phyloP scores from a whole-genome alignment of 2,329 filamentous ascomycete genomes.

The Berkeleyomyces rouxiae region DNA sequence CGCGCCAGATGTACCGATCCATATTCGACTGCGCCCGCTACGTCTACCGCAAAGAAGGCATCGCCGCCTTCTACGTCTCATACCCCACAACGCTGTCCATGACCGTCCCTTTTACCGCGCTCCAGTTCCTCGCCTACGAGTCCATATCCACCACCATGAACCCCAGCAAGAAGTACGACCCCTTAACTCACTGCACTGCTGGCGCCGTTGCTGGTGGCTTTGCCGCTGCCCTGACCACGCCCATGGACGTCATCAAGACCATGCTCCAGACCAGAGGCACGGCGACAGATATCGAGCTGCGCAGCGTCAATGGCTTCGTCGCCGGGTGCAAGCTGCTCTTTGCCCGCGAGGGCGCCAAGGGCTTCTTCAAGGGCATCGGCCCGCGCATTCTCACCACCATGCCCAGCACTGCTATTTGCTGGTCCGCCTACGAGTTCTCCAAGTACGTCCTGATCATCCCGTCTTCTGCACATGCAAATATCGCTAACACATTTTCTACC shows the following conservation, averaged over 20 bases:
- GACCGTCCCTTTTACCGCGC: slow-evolving; percentile 93
- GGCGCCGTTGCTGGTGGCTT: slow-evolving; percentile 86
- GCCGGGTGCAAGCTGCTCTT: slow-evolving; percentile 70
- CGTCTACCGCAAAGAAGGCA: slow-evolving; percentile 73
- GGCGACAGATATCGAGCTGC: slow-evolving; percentile 61
- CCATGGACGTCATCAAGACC: slow-evolving; percentile 96
- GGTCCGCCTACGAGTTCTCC: slow-evolving; percentile 60
- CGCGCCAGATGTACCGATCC: slow-evolving; percentile 68
- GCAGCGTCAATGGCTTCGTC: slow-evolving; percentile 66
- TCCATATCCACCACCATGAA: slow-evolving; percentile 91
- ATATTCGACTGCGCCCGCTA: slow-evolving; percentile 75
- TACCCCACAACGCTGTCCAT: slow-evolving; percentile 96
- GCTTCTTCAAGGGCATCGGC: slow-evolving; percentile 86
- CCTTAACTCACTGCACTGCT: slow-evolving; percentile 80
- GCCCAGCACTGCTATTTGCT: slow-evolving; percentile 99
- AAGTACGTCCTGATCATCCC: slow-evolving; percentile 34
- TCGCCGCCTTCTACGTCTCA: slow-evolving; percentile 91
- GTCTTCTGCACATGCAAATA: background rate
- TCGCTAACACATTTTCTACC: slow-evolving; percentile 3
- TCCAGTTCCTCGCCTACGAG: slow-evolving; percentile 96
- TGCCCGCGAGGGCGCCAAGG: slow-evolving; percentile 63
- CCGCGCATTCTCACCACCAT: slow-evolving; percentile 90
- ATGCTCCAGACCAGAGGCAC: slow-evolving; percentile 85
- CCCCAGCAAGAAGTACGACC: slow-evolving; percentile 70
- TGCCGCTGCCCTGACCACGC: slow-evolving; percentile 84